Percentiles rank a stretch among this genome's conserved stretches.
Conservation (phyloP, 139 green algal species). For the Tetratostichococcus sp. region DNA sequence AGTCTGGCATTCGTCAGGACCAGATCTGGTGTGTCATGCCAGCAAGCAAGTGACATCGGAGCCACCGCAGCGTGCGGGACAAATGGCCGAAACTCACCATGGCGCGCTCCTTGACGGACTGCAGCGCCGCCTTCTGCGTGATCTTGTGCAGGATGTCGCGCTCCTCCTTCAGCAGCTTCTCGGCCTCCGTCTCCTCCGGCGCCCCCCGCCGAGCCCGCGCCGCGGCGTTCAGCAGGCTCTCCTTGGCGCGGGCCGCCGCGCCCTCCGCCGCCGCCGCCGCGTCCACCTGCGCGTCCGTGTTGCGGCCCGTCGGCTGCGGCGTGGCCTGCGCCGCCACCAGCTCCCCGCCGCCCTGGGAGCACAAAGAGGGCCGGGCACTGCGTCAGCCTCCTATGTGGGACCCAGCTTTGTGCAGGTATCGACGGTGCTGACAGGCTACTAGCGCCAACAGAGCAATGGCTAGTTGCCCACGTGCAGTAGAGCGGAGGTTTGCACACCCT, state of each 20-base stretch:
- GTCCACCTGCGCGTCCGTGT: background rate
- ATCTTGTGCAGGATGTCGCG: conserved; percentile 83
- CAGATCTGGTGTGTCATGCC: no score
- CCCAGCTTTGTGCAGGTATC: no score
- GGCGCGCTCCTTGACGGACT: conserved; percentile 90
- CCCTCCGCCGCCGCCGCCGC: background rate
- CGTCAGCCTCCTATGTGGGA: no score
- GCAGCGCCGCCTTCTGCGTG: conserved; percentile 84
- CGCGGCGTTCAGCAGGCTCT: conserved; percentile 60
- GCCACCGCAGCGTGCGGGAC: no score
- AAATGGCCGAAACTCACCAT: no score
- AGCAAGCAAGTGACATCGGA: no score
- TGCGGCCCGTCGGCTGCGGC: conserved; percentile 5
- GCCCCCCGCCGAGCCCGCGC: conserved; percentile 52
- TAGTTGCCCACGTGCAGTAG: no score
- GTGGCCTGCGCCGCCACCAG: background rate
- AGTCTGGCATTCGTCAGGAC: no score
- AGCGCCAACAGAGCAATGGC: no score
- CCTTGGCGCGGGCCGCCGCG: conserved; percentile 39
- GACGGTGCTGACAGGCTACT: no score
- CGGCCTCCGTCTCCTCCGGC: conserved; percentile 56
- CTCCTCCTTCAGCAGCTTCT: conserved; percentile 77
- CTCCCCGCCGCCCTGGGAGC: background rate
- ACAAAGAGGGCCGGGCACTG: no score
- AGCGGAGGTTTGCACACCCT: conserved; percentile 19